Base-by-base conservation (phyloP, 192 early-diverging fungal species). In the Pilobolus umbonatus region DNA sequence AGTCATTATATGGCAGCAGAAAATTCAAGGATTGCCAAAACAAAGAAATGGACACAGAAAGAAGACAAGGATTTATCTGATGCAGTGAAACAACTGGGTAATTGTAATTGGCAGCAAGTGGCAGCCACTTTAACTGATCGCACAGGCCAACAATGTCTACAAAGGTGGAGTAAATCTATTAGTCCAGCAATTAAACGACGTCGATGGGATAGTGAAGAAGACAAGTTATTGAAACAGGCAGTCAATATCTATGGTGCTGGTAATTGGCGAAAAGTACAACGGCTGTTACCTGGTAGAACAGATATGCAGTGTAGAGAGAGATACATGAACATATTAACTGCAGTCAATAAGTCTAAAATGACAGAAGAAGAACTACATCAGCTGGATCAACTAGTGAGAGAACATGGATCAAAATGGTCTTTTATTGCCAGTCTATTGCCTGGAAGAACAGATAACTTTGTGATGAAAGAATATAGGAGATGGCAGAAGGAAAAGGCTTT, bases 251-350 rank as follows among this genome's bases (percentile, higher is more conserved):
- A 85, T 55, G 89, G 89, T 26, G 69, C 64, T 8, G 80, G 80
- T 8, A 75, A 84, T 45, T 91, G 89, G 89, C 69, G 69, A n/a
- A 84, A 82, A 46, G 74, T 91, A 32, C 79, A 82, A 55, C 76
- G 84, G 60, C 79, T 86, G 55, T 79, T 89, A 22, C 80, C 73
- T 2, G 85, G 85, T 11, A 69, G 88, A 49, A 91, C 86, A 0
- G 89, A 91, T 61, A 79, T 87, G 35, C 84, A 91, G 59, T 89
- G 88, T 50, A 77, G 89, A 45, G 89, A 91, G 60, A 73, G 89
- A 59, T 91, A 85, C 69, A 71, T 79, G 64, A 89, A 91, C 62
- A 75, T 86, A 7, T 65, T 89, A 34, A 82, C 85, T 8, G 54
- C 52, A 4, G 57, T 91, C 22, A 79, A 84, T 35, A 71, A 76